Conservation (phyloP, 2,329 filamentous ascomycete genomes). For the Tolypocladium capitatum region DNA sequence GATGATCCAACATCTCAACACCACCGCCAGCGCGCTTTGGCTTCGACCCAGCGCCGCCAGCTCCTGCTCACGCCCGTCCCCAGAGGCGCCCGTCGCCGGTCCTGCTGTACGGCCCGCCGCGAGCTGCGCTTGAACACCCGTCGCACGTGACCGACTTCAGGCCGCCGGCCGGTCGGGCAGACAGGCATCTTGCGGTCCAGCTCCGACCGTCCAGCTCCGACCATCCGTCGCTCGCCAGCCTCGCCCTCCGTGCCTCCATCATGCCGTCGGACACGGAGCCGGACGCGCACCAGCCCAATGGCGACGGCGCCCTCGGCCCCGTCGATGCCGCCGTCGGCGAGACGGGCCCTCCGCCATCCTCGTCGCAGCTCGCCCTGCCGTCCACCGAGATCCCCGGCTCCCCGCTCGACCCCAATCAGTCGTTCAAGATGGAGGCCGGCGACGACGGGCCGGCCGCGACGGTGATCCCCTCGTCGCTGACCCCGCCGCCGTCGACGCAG, state of each 20-base stretch:
- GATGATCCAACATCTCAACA: too few species aligned
- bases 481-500: slow-evolving; percentile 44
- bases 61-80: neutral
- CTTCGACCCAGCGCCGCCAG: neutral
- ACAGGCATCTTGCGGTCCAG: too few species aligned
- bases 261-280: slow-evolving; percentile 24
- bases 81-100: too few species aligned
- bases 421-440: slow-evolving; percentile 37
- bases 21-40: neutral
- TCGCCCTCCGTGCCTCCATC: slow-evolving; percentile 2
- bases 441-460: slow-evolving; percentile 30
- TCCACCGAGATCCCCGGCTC: slow-evolving; percentile 44
- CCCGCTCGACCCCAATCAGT: slow-evolving; percentile 33
- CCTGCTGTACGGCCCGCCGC: too few species aligned
- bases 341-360: slow-evolving; percentile 13
- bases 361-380: slow-evolving; percentile 41
- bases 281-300: slow-evolving; percentile 19
- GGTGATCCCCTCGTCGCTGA: slow-evolving; percentile 44
- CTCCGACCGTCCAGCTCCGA: neutral
- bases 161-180: neutral
- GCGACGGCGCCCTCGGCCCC: slow-evolving; percentile 18
- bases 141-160: neutral
- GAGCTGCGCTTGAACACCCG: neutral
- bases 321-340: slow-evolving; percentile 19
- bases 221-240: neutral